Evolutionary conservation across 805 yeast species (phyloP).

Genomic region (Wickerhamiella occidentalis): DNA sequence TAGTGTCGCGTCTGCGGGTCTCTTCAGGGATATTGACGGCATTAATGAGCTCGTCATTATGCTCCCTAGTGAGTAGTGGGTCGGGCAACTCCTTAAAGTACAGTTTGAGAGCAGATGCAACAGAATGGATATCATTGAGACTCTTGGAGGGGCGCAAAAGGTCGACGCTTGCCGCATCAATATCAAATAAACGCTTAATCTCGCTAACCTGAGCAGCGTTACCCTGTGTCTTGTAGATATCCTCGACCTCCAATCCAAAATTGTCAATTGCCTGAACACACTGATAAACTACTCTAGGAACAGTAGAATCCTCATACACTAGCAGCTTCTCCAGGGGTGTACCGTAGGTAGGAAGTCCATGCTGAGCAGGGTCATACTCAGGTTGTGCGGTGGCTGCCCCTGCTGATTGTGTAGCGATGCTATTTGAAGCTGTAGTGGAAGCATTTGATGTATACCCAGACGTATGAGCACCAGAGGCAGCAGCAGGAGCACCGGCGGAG

Average conservation of each 20-base stretch:
- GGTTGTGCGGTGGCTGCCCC: conserved; percentile 14
- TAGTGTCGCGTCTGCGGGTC: conserved; percentile 49
- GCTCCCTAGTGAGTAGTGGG: conserved; percentile 60
- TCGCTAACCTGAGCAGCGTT: conserved; percentile 62
- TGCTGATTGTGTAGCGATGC: conserved; percentile 7
- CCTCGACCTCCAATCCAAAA: conserved; percentile 76
- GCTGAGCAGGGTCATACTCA: conserved; percentile 24
- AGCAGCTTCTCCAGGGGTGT: conserved; percentile 67
- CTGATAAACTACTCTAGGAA: conserved; percentile 78
- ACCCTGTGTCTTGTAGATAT: conserved; percentile 80
- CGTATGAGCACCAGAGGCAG: no score
- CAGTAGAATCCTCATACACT: conserved; percentile 77
- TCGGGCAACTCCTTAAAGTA: conserved; percentile 81
- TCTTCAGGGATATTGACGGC: conserved; percentile 59
- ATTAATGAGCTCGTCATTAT: conserved; percentile 49
- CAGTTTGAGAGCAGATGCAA: conserved; percentile 76
- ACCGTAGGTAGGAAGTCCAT: conserved; percentile 54
- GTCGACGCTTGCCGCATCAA: conserved; percentile 47
- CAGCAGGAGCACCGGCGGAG: no score
- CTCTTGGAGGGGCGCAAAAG: conserved; percentile 45
- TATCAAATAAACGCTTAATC: conserved; percentile 48
- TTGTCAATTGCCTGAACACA: conserved; percentile 79
- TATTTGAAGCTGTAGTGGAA: neutral
- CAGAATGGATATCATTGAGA: conserved; percentile 70
- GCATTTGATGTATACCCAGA: no score